Evolutionary conservation across 1,139 yeast species (phyloP), one percentile per base, ranked within the genome.

Genomic region (Hemisphaericaspora xylanilytica): DNA sequence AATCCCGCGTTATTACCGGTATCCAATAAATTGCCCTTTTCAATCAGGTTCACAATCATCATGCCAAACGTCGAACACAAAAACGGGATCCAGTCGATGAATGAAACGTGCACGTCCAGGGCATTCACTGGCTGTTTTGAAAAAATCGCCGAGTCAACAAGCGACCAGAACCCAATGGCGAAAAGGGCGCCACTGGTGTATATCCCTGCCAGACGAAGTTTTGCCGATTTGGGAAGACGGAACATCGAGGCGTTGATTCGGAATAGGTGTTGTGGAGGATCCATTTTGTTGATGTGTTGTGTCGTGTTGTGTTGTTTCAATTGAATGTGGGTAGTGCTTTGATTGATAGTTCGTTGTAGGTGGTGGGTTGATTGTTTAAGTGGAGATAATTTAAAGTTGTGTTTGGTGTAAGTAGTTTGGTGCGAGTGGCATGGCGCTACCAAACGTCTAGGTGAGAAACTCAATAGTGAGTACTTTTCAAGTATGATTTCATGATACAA

Each of bases 71-170:
- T 79, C 4, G 96, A 84, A 50, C 96, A 85, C 20, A 92, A 75
- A 48, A 85, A 81, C 5, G 98, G 98, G 38, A 92, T 79, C 98
- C 98, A 92, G 63, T 92, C 98, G 28, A 85, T 80, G 57, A 92
- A 85, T 4, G 94, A 81, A 25, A 92, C 87, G 58, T 92, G 97
- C 5, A 88, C 87, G 32, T 72, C 71, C 2, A 95, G 83, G 1
- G 92, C 96, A 65, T 92, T 90, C 40, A 82, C 84, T 17, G 89
- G 84, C 12, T 81, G 28, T 48, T 81, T 83, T 32, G 95, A 85
- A 61, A 78, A 92, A 30, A 92, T 75, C 3, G 95, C 89, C 0
- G 96, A 86, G 62, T 92, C 98, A 27, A 92, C 64, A 63, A 92
- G 80, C 27, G 84, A 68, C 94, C 96, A 92, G 58, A 90, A 82